Conservation (phyloP, 202 grass and related monocot species). For the Panicum hallii region DNA sequence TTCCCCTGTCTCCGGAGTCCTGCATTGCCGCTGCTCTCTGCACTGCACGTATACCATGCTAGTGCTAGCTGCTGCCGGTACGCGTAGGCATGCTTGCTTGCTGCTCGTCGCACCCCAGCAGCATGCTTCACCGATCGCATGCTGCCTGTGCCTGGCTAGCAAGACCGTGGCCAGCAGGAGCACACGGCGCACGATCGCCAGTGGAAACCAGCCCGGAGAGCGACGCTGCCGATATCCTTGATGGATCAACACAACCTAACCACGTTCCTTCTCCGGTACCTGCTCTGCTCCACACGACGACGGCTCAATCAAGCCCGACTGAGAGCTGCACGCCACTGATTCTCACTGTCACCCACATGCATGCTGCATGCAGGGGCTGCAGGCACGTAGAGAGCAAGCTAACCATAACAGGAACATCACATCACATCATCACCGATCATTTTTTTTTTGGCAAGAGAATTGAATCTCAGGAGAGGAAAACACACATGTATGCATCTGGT, state of each 20-base stretch:
- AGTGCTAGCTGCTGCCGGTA: no score
- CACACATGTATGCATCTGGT: not conserved
- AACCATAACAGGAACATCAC: not conserved
- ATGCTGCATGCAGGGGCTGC: not conserved
- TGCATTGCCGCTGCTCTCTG: no score
- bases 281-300: no score
- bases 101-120: no score
- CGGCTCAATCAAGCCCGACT: no score
- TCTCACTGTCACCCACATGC: not conserved
- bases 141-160: not conserved
- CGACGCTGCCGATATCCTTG: not conserved
- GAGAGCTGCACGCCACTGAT: constrained; percentile 30
- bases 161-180: not conserved
- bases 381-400: not conserved
- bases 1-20: no score
- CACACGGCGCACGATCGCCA: not conserved
- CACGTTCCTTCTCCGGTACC: constrained; percentile 17
- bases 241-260: not conserved
- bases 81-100: no score
- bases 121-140: no score
- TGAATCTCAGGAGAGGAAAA: not conserved
- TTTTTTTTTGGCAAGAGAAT: not conserved
- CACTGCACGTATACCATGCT: no score
- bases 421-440: not conserved
- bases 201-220: no score